Evolutionary conservation across 805 yeast genomes (phyloP).

Genomic region (Nakazawaea anatomiae): DNA sequence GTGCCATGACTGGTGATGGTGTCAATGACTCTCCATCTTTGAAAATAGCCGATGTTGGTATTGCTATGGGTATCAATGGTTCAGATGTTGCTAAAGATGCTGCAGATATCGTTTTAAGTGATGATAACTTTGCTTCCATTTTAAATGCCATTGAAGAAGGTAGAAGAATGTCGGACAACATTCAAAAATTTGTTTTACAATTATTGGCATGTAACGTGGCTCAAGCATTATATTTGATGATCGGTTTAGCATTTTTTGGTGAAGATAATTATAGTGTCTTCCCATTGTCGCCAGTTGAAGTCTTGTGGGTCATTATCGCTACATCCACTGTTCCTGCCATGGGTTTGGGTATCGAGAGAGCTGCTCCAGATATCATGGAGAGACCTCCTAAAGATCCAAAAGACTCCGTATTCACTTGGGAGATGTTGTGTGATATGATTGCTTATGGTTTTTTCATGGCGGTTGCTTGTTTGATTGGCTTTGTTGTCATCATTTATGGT

Average conservation of each 20-base stretch:
- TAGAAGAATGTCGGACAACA: conserved; percentile 71
- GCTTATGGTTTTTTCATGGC: conserved; percentile 76
- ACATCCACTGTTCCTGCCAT: conserved; percentile 82
- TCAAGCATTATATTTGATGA: conserved; percentile 60
- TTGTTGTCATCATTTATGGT: conserved; percentile 62
- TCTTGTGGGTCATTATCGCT: conserved; percentile 71
- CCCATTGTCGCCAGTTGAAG: conserved; percentile 77
- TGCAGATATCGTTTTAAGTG: conserved; percentile 68
- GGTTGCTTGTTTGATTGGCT: conserved; percentile 57
- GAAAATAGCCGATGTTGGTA: conserved; percentile 75
- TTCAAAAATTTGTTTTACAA: conserved; percentile 73
- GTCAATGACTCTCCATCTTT: conserved; percentile 77
- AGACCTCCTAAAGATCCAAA: conserved; percentile 56
- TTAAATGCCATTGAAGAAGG: conserved; percentile 78
- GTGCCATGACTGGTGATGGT: conserved; percentile 85
- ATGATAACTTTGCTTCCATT: conserved; percentile 76
- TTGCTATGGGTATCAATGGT: conserved; percentile 80
- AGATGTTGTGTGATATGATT: conserved; percentile 62
- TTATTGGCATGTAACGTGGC: conserved; percentile 68
- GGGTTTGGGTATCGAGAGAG: conserved; percentile 71
- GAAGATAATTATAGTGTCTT: conserved; percentile 63
- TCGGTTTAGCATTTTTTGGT: conserved; percentile 71
- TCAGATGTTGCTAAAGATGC: conserved; percentile 86
- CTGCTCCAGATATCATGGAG: conserved; percentile 57
- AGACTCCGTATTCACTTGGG: conserved; percentile 57